Conservation (phyloP, 257 asterid genomes). For the Linderniella brevidens region DNA sequence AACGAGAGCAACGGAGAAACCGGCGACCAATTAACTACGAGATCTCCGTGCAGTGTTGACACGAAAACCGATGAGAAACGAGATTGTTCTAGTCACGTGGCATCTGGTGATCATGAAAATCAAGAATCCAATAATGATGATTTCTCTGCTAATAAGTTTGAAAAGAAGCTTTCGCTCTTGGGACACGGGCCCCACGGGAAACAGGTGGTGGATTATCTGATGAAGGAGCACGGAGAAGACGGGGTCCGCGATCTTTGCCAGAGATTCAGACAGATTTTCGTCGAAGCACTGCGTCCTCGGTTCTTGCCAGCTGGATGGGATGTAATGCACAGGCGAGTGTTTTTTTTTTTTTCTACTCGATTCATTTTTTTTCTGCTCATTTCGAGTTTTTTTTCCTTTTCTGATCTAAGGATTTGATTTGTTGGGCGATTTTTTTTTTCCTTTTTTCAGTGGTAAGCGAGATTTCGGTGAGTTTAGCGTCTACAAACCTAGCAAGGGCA, state of each 20-base stretch:
- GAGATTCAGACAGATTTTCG: constrained; percentile 82
- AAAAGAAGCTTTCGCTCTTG: constrained; percentile 45
- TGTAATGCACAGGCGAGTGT: constrained; percentile 68
- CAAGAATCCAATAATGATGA: constrained; percentile 14
- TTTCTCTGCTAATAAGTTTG: constrained; percentile 18
- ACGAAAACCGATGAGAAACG: constrained; percentile 19
- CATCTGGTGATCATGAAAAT: constrained; percentile 11
- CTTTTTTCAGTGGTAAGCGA: constrained; percentile 84
- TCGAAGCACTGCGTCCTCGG: constrained; percentile 76
- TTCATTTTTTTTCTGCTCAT: not conserved
- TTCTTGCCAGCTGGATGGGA: constrained; percentile 98
- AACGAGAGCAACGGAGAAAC: constrained; percentile 6
- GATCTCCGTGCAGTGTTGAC: not conserved
- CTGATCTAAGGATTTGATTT: constrained; percentile 29
- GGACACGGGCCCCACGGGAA: constrained; percentile 99
- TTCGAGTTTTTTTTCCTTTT: not conserved
- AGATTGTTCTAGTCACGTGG: constrained; percentile 13
- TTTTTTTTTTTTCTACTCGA: not conserved
- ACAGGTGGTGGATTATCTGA: constrained; percentile 50
- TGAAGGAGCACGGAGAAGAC: constrained; percentile 59
- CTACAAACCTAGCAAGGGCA: constrained; percentile 34
- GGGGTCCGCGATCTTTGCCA: constrained; percentile 81
- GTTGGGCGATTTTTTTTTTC: constrained; percentile 16
- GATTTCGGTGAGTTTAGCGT: constrained; percentile 85
- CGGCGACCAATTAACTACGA: too few relatives aligned